Base-by-base conservation (phyloP, 768 basidiomycete species). In the Dendrothele bispora region DNA sequence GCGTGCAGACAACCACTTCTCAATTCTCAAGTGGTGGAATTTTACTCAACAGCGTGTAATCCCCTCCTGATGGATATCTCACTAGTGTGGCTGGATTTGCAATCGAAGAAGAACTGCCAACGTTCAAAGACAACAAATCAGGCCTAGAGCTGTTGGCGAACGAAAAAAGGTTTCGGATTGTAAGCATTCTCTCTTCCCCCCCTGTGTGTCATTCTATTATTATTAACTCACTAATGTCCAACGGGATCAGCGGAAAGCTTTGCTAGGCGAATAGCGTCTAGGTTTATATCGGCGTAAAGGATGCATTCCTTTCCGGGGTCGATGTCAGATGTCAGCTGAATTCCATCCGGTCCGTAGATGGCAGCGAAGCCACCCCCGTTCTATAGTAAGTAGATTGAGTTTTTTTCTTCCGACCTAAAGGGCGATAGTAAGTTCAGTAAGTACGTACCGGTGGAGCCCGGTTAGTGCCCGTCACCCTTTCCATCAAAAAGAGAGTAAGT, bases 101-200 rank as follows among this genome's bases (percentile, higher is more conserved):
- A 10, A n/a, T 10, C n/a, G 30, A 10, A 32, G 30, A 32, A 10
- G 30, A n/a, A n/a, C 10, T n/a, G n/a, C 30, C 10, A 10, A 51
- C 55, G 11, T 25, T 34, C 41, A 56, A 25, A 11, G 55, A 49
- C 18, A 53, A 24, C 5, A 56, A 45, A 30, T 54, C 52, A 5
- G 55, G 55, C 5, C 55, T 51, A n/a, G 55, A 56, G 30, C 55
- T 32, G n/a, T 56, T n/a, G n/a, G n/a, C n/a, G n/a, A n/a, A n/a
- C n/a, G n/a, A n/a, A n/a, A 38, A 8, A 20, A 0, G 2, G 24
- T 1, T 4, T 3, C 11, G 7, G 21, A 7, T 20, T n/a, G n/a
- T n/a, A n/a, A n/a, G 32, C 10, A 24, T 0, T 1, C 24, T 1
- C 3, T 3, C 26, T 1, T 11, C n/a, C n/a, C 21, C 24, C 7